Evolutionary conservation across 2,329 filamentous ascomycete genomes (phyloP).

Genomic region (Aureobasidium mangrovei): DNA sequence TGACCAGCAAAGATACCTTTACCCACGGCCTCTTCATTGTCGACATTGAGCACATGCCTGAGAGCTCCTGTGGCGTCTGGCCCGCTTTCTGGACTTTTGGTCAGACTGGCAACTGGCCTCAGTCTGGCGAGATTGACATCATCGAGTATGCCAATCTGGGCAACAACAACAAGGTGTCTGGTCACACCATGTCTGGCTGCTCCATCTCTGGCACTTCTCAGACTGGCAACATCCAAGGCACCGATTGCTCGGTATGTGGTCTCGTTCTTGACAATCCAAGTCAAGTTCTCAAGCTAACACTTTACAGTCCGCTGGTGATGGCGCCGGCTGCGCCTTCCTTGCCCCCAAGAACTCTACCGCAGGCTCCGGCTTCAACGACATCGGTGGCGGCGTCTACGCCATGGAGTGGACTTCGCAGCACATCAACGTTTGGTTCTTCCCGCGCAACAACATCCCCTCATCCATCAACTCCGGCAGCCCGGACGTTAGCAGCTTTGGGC

Average conservation of each 20-base stretch:
- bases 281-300: not conserved
- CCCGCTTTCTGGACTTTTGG: conserved; percentile 34
- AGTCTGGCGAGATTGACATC: conserved; percentile 40
- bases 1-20: conserved; percentile 38
- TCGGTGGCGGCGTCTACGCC: conserved; percentile 37
- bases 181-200: conserved; percentile 27
- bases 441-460: conserved; percentile 52
- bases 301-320: conserved; percentile 33
- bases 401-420: conserved; percentile 56
- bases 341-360: conserved; percentile 38
- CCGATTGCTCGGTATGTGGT: conserved; percentile 40
- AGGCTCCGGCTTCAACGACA: conserved; percentile 39
- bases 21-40: conserved; percentile 39
- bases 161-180: conserved; percentile 30
- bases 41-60: conserved; percentile 43
- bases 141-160: conserved; percentile 37
- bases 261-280: not conserved
- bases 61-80: conserved; percentile 40
- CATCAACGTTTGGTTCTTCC: conserved; percentile 78
- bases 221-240: conserved; percentile 31
- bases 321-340: conserved; percentile 31
- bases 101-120: conserved; percentile 28
- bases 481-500: conserved; percentile 52
- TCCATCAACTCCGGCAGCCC: conserved; percentile 48
- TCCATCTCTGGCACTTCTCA: conserved; percentile 33